phyloP scores from a whole-genome alignment of 108 stramenopile species.

The Pseudonitzschia pungens region DNA sequence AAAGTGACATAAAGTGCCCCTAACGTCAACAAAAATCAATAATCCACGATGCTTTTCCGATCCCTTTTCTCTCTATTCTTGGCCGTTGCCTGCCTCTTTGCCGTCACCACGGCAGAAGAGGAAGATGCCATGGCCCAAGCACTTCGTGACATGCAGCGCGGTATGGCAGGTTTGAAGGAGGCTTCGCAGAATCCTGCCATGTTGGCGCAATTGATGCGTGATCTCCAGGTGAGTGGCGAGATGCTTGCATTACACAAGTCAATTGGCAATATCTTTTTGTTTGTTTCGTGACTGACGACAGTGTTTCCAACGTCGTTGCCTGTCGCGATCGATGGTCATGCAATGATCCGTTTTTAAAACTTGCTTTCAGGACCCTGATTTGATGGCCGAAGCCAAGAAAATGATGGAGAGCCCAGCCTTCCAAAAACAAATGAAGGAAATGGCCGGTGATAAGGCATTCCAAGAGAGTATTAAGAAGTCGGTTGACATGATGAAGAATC shows the following conservation, averaged over 20 bases:
- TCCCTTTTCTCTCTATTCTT: slow-evolving; percentile 38
- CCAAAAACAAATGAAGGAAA: slow-evolving; percentile 87
- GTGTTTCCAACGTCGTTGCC: not conserved
- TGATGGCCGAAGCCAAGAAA: slow-evolving; percentile 88
- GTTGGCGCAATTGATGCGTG: slow-evolving; percentile 87
- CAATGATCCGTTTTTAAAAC: not conserved
- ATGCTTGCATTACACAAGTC: not conserved
- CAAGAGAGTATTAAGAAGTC: slow-evolving; percentile 58
- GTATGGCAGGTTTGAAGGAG: slow-evolving; percentile 85
- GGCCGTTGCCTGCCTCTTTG: slow-evolving; percentile 46
- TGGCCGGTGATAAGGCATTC: slow-evolving; percentile 69
- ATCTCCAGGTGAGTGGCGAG: slow-evolving; percentile 69
- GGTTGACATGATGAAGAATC: slow-evolving; percentile 71
- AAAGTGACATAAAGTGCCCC: not conserved
- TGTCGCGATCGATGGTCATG: slow-evolving; percentile 7
- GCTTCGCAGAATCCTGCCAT: slow-evolving; percentile 81
- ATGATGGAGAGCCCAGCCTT: slow-evolving; percentile 88
- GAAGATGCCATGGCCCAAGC: slow-evolving; percentile 61
- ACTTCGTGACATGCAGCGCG: slow-evolving; percentile 63
- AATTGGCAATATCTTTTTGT: not conserved
- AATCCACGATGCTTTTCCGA: slow-evolving; percentile 27
- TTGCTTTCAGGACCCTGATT: slow-evolving; percentile 70
- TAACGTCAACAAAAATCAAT: not conserved
- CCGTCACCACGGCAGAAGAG: slow-evolving; percentile 35
- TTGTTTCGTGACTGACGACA: not conserved